Evolutionary conservation across 2,329 filamentous ascomycete species (phyloP).

Genomic region (Fusarium mexicanum): DNA sequence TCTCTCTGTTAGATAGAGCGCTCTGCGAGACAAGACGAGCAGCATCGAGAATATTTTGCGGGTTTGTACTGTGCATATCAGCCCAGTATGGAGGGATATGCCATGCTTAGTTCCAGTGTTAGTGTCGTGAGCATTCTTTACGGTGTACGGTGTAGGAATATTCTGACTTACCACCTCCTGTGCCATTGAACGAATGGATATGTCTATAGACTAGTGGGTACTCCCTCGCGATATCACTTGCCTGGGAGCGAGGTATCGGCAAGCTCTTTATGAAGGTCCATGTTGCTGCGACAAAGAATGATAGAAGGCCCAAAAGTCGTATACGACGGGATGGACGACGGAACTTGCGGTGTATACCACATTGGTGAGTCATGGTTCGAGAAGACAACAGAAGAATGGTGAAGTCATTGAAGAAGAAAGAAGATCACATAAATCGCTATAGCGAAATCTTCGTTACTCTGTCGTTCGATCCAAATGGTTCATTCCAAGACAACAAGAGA

Average conservation of each 20-base stretch:
- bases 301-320: background rate
- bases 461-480: background rate
- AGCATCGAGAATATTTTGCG: background rate
- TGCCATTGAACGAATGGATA: background rate
- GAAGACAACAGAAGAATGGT: background rate
- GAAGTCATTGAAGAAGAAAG: background rate
- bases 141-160: background rate
- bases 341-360: background rate
- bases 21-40: background rate
- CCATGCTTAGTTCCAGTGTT: background rate
- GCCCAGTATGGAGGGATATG: background rate
- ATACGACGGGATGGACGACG: background rate
- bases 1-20: background rate
- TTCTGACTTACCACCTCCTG: background rate
- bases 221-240: background rate
- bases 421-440: background rate
- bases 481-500: background rate
- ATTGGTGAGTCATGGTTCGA: background rate
- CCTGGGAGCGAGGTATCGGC: fast-evolving
- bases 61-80: background rate
- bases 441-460: too few relatives aligned
- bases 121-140: background rate
- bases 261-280: background rate
- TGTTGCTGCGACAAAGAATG: background rate
- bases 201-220: background rate